Conservation (phyloP, 169 alveolate species). For the Plasmodium sp. region DNA sequence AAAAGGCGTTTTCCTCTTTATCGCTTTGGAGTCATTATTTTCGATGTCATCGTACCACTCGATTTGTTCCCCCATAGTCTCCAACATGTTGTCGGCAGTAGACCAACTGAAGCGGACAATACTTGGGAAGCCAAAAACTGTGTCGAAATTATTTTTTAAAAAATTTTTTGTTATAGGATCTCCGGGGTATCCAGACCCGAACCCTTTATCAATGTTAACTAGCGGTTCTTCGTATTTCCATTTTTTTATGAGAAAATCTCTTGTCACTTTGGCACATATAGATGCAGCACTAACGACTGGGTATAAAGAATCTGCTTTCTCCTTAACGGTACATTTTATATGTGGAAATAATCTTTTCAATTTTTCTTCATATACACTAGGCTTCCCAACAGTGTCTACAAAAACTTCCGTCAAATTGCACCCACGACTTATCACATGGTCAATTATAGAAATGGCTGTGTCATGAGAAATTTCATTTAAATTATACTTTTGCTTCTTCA, state of each 20-base stretch:
- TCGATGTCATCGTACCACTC: conserved; percentile 87
- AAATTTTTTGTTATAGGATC: conserved; percentile 94
- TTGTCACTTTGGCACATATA: conserved; percentile 96
- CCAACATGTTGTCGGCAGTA: conserved; percentile 87
- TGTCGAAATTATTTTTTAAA: conserved; percentile 90
- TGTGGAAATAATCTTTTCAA: conserved; percentile 85
- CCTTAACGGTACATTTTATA: conserved; percentile 87
- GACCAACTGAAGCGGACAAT: conserved; percentile 92
- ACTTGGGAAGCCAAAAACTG: conserved; percentile 95
- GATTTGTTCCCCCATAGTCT: conserved; percentile 80
- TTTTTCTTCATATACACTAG: conserved; percentile 89
- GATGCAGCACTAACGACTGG: conserved; percentile 98
- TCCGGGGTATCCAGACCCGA: conserved; percentile 91
- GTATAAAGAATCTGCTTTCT: conserved; percentile 96
- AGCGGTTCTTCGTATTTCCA: conserved; percentile 79
- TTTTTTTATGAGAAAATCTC: conserved; percentile 89
- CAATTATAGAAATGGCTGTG: conserved; percentile 89
- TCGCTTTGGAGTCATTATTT: conserved; percentile 46
- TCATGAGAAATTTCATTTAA: conserved; percentile 93
- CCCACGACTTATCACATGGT: conserved; percentile 77
- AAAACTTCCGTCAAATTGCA: conserved; percentile 73
- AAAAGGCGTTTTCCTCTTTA: conserved; percentile 70
- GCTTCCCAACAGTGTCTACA: conserved; percentile 91
- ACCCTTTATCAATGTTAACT: conserved; percentile 84
- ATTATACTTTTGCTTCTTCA: conserved; percentile 88